Base-by-base conservation (phyloP, 257 asterid species). In the Solanum pinnatisectum region DNA sequence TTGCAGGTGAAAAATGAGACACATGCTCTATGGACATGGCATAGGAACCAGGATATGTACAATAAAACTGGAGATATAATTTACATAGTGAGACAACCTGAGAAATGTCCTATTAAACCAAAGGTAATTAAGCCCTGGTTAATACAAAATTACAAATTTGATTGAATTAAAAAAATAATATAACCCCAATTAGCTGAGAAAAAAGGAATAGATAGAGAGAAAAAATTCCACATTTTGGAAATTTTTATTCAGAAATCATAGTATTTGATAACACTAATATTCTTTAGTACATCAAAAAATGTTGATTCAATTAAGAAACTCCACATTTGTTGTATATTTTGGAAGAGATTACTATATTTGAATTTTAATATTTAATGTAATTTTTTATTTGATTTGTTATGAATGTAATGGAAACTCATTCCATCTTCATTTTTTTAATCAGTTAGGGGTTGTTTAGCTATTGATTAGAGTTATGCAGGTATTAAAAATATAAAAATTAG, bases 1-100 rank as follows among this genome's bases (percentile, higher is more conserved):
- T 5, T 89, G 91, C 90, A 96, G 99, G 95, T 95, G 92, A 93
- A 92, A 93, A 96, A 96, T 22, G 94, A 91, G 88, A 96, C 99
- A 11, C 98, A 96, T 87, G 98, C 98, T 78, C 92, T 96, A 15
- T 96, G 99, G 99, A 95, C 96, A 83, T 96, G 99, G 99, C 98
- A 96, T 78, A 93, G 98, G 44, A 96, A 96, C 87, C 98, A 95
- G 87, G 99, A 96, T 85, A 91, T 95, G 96, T 96, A 96, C 88
- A 88, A 92, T 32, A 89, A 88, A 90, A 87, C 91, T 52, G 98
- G 98, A 67, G 99, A 96, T 91, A 94, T 90, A 90, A 93, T 96
- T 86, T 96, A 93, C 91, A 93, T 96, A 63, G 99, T 96, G 22
- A 93, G 99, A 87, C 95, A 96, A 84, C 98, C 96, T 2, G 91